These are phyloP conservation scores for Aspergillus sp. DNA, from an alignment of 2,329 filamentous ascomycete genomes.

Conservation along the genomic window DNA sequence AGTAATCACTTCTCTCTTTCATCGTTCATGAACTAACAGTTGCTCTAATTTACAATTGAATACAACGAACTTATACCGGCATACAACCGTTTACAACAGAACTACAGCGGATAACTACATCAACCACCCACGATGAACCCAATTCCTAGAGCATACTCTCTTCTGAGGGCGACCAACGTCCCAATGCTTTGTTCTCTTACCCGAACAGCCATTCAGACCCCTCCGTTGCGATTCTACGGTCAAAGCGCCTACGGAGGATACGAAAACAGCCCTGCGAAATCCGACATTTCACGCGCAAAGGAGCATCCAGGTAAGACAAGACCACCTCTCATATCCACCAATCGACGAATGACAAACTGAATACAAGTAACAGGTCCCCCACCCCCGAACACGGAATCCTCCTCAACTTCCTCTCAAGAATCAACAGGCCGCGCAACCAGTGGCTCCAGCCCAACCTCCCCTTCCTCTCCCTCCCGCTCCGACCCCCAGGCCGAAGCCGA, in stretches of 20 bases:
- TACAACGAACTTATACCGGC: background rate
- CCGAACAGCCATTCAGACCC: background rate
- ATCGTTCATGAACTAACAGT: background rate
- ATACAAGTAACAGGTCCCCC: constrained; percentile 12
- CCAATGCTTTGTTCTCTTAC: background rate
- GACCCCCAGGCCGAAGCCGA: constrained; percentile 1
- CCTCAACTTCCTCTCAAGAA: background rate
- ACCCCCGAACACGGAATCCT: constrained; percentile 11
- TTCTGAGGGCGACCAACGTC: constrained; percentile 1
- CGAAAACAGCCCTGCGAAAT: constrained; percentile 6
- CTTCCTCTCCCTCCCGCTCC: background rate
- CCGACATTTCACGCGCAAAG: constrained; percentile 12
- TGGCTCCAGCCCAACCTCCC: background rate
- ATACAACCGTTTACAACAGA: background rate
- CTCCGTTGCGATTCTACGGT: constrained; percentile 8
- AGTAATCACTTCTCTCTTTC: background rate
- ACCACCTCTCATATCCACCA: background rate
- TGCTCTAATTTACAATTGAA: no score
- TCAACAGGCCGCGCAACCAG: background rate
- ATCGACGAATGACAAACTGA: background rate
- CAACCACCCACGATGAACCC: background rate
- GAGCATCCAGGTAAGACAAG: constrained; percentile 18
- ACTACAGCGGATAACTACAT: no score
- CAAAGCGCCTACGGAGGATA: constrained; percentile 16
- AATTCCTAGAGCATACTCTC: background rate